phyloP scores from a whole-genome alignment of 2,329 filamentous ascomycete genomes.

The Fusarium sp. region DNA sequence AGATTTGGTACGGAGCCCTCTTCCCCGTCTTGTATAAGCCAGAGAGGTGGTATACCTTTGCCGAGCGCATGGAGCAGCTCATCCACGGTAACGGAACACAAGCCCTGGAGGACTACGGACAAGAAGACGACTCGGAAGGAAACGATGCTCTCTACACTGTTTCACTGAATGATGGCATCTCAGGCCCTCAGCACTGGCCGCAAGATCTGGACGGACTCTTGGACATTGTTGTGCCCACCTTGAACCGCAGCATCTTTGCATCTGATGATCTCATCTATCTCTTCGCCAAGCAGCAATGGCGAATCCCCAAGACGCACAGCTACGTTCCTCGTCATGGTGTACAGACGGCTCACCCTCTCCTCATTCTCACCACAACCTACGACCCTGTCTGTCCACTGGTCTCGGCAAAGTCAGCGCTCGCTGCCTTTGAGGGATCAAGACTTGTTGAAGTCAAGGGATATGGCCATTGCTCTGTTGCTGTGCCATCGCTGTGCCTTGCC shows the following conservation, averaged over 20 bases:
- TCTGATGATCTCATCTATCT: slow-evolving; percentile 44
- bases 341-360: slow-evolving; percentile 44
- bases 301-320: slow-evolving; percentile 43
- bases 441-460: slow-evolving; percentile 55
- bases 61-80: slow-evolving; percentile 47
- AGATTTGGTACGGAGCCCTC: slow-evolving; percentile 49
- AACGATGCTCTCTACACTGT: slow-evolving; percentile 44
- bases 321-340: slow-evolving; percentile 47
- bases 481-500: slow-evolving; percentile 50
- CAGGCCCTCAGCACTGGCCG: slow-evolving; percentile 45
- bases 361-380: slow-evolving; percentile 46
- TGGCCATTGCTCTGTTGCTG: slow-evolving; percentile 53
- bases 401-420: slow-evolving; percentile 50
- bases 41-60: slow-evolving; percentile 49
- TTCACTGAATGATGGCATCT: slow-evolving; percentile 42
- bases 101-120: slow-evolving; percentile 49
- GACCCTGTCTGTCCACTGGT: slow-evolving; percentile 62
- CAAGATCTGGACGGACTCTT: slow-evolving; percentile 46
- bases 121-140: slow-evolving; percentile 18
- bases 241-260: slow-evolving; percentile 48
- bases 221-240: slow-evolving; percentile 47
- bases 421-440: slow-evolving; percentile 49
- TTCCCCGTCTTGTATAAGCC: slow-evolving; percentile 54
- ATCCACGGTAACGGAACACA: slow-evolving; percentile 53
- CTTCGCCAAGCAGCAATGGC: slow-evolving; percentile 47